These are phyloP conservation scores for Podila epigama DNA, from an alignment of 192 early-diverging fungal genomes.

Conservation along the genomic window DNA sequence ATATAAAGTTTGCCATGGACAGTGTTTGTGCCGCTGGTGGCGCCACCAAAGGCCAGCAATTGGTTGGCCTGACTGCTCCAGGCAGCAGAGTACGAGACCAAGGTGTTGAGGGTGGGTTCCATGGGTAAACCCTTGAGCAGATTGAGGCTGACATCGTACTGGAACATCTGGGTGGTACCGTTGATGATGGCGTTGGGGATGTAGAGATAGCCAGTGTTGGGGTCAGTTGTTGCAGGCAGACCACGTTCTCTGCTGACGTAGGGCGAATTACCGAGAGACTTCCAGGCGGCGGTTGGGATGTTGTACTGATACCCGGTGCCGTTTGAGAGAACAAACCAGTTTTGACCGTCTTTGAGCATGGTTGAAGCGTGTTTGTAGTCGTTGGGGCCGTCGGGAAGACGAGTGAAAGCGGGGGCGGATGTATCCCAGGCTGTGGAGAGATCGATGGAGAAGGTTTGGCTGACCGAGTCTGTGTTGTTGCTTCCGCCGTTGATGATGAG, in stretches of 20 bases:
- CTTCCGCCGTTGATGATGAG: slow-evolving; percentile 14
- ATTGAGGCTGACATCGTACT: slow-evolving; percentile 8
- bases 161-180: background rate
- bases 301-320: slow-evolving; percentile 4
- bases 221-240: background rate
- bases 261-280: background rate
- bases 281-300: slow-evolving; percentile 3
- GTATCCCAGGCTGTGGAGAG: slow-evolving; percentile 12
- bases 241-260: background rate
- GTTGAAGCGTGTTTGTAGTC: slow-evolving; percentile 3
- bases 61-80: slow-evolving; percentile 9
- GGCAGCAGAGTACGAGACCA: slow-evolving; percentile 1
- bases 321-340: slow-evolving; percentile 16
- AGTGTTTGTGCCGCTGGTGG: background rate
- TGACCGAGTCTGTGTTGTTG: background rate
- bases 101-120: background rate
- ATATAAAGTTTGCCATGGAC: background rate
- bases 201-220: slow-evolving; percentile 1
- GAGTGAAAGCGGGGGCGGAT: background rate
- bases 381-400: background rate
- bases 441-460: slow-evolving; percentile 14
- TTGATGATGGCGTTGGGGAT: slow-evolving; percentile 9
- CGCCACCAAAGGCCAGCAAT: slow-evolving; percentile 13
- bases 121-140: slow-evolving; percentile 6
- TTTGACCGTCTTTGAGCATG: background rate